A percentile compares a stretch with the other conserved stretches of the same genome.
Conservation (phyloP, 208 protist genomes). For the Wallacemonas sp. region DNA sequence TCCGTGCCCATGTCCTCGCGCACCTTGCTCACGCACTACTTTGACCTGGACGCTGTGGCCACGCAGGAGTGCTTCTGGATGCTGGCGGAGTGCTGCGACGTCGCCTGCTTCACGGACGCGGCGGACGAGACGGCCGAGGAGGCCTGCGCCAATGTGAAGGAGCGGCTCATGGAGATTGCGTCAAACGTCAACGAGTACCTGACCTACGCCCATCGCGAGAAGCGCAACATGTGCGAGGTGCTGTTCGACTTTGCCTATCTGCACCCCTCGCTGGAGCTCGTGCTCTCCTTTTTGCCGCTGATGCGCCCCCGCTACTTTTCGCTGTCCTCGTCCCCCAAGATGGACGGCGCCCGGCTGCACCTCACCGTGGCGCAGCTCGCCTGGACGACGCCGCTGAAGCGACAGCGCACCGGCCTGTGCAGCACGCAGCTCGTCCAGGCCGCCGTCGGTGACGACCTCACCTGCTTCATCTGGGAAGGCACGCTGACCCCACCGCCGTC, state of each 20-base stretch:
- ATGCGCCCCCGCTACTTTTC: conserved; percentile 87
- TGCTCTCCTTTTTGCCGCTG: conserved; percentile 58
- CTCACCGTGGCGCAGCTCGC: conserved; percentile 75
- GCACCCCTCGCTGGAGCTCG: conserved; percentile 47
- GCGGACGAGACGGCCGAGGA: conserved; percentile 28
- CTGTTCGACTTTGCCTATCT: conserved; percentile 73
- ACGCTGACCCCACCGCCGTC: conserved; percentile 42
- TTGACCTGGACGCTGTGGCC: conserved; percentile 81
- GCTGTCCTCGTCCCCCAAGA: conserved; percentile 58
- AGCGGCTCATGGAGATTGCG: conserved; percentile 77
- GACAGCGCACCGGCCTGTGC: conserved; percentile 71
- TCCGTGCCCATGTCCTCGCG: conserved; percentile 43
- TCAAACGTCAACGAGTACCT: conserved; percentile 73
- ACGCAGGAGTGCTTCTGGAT: conserved; percentile 81
- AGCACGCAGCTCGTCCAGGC: conserved; percentile 51
- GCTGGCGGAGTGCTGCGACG: conserved; percentile 49
- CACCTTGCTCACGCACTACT: conserved; percentile 60
- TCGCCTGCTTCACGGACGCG: conserved; percentile 4
- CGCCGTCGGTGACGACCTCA: conserved; percentile 39
- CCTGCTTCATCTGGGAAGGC: conserved; percentile 72
- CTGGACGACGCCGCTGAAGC: conserved; percentile 79
- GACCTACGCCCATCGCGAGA: conserved; percentile 82
- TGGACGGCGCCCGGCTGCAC: conserved; percentile 44
- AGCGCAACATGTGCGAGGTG: conserved; percentile 89
- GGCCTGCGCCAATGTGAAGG: conserved; percentile 33